Evolutionary conservation across 2,329 filamentous ascomycete species (phyloP).

Genomic region (Byssoonygena ceratinophila): DNA sequence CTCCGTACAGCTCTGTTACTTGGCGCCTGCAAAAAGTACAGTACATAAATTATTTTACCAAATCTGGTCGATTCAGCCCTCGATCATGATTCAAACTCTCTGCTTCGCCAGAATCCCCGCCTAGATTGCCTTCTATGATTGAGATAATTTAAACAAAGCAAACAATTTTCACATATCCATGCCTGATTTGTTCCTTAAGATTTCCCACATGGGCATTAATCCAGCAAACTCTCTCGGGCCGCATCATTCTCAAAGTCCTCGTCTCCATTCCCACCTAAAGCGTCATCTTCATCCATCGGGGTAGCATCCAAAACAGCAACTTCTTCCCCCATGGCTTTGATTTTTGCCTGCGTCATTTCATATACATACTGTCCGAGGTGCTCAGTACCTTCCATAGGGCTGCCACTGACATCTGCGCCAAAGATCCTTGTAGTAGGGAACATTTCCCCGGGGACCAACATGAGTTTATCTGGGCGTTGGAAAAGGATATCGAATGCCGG

Average conservation of each 20-base stretch:
- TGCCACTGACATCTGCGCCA: slow-evolving; percentile 38
- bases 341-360: slow-evolving; percentile 77
- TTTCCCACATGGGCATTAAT: background rate
- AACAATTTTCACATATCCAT: background rate
- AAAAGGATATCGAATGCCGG: slow-evolving; percentile 74
- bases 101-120: background rate
- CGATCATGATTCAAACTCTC: no score
- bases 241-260: slow-evolving; percentile 22
- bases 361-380: slow-evolving; percentile 93
- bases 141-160: background rate
- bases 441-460: slow-evolving; percentile 75
- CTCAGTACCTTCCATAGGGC: slow-evolving; percentile 79
- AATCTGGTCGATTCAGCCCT: no score
- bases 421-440: slow-evolving; percentile 55
- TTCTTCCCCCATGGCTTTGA: slow-evolving; percentile 46
- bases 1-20: no score
- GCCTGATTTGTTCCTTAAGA: no score
- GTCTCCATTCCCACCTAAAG: slow-evolving; percentile 28
- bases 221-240: slow-evolving; percentile 4
- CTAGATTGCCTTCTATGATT: background rate
- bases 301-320: slow-evolving; percentile 30
- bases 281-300: slow-evolving; percentile 26
- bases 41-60: no score
- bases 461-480: slow-evolving; percentile 66
- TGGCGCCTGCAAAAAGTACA: no score